Evolutionary conservation across 2,329 filamentous ascomycete genomes (phyloP), one percentile per base, ranked within the genome.

Genomic region (Phoma sp.): DNA sequence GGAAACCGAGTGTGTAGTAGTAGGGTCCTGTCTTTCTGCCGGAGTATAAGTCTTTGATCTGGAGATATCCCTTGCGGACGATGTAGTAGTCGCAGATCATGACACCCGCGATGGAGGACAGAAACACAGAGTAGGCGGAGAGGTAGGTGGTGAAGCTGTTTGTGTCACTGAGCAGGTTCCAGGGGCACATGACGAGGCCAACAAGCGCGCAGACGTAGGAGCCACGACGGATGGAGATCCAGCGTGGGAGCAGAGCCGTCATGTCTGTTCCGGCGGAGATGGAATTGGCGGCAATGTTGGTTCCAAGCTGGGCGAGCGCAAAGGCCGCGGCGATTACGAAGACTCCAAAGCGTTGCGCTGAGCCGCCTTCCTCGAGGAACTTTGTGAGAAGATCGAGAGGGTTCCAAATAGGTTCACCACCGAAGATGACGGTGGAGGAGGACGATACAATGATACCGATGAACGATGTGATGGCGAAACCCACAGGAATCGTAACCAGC

Each of bases 111-210:
- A 97, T 96, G 38, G 90, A 92, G 55, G 90, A 93, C n/a, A 97
- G 83, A 77, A 97, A 97, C 52, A 97, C 92, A 3, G 90, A 92
- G 79, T 96, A 96, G 1, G 93, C 89, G 0, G 90, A 95, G 0
- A 97, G 85, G 71, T 96, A 96, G 3, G 91, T 96, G 0, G 91
- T 95, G 79, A 96, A 96, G 76, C 88, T 87, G 80, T 94, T 96
- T 39, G 85, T 85, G 39, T 81, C 80, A 2, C 84, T 86, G 8
- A 96, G 84, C 0, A 96, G 83, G 57, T 90, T 90, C 85, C 88
- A 94, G 0, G 93, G 93, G 72, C 91, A 95, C 85, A 96, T 96
- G 59, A 87, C 89, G 12, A 96, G 81, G 50, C 91, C 92, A 51
- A 96, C 80, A 1, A 82, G 74, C 0, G 92, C 92, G 69, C 91